These are phyloP conservation scores for Azolla pinnata DNA, from an alignment of 75 land plant genomes.

Conservation along the genomic window DNA sequence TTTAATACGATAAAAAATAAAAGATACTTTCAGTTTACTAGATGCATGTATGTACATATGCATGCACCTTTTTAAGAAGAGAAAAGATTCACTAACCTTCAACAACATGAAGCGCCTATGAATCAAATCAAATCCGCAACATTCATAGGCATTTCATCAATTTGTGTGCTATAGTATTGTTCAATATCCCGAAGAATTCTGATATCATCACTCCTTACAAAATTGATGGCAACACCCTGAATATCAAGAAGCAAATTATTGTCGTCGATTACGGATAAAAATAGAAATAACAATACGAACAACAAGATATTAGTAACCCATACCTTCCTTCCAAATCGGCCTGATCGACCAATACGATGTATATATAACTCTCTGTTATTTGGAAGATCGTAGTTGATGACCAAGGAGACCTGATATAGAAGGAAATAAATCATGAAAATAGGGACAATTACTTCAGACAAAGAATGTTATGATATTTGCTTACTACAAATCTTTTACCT, in stretches of 20 bases:
- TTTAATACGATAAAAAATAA: too few relatives aligned
- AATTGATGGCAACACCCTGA: conserved; percentile 98
- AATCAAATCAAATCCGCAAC: conserved; percentile 80
- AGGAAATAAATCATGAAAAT: conserved; percentile 6
- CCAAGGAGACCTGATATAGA: conserved; percentile 57
- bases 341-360: conserved; percentile 79
- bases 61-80: too few relatives aligned
- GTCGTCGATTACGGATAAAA: not conserved
- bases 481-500: conserved; percentile 29
- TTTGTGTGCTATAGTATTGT: conserved; percentile 91
- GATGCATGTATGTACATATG: too few relatives aligned
- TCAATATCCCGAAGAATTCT: conserved; percentile 85
- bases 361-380: conserved; percentile 79
- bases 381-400: conserved; percentile 80
- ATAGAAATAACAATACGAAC: conserved; percentile 3
- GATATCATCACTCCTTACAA: conserved; percentile 88
- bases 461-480: not conserved
- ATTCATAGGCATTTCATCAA: conserved; percentile 99
- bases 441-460: not conserved
- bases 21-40: too few relatives aligned
- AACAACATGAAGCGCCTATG: too few relatives aligned
- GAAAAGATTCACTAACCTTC: too few relatives aligned
- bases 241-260: not conserved
- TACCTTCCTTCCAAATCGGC: conserved; percentile 88
- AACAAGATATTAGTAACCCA: too few relatives aligned